phyloP scores from a whole-genome alignment of 1,284 basidiomycete species.

The Uromyces viciae-fabae region DNA sequence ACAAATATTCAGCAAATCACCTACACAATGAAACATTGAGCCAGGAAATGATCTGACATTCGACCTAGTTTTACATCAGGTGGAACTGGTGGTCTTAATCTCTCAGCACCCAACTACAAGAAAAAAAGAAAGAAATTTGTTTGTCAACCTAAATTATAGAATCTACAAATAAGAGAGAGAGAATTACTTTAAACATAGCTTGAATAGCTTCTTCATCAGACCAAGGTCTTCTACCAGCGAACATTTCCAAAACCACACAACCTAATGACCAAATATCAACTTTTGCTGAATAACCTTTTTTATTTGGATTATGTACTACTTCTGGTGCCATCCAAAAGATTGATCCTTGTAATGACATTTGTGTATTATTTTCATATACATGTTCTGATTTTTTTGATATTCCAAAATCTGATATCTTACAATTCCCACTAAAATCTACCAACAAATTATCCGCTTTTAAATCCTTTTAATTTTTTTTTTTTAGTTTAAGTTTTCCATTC shows the following conservation, averaged over 20 bases:
- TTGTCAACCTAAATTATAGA: conserved; percentile 52
- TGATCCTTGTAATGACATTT: conserved; percentile 80
- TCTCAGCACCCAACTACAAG: conserved; percentile 70
- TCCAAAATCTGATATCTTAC: conserved; percentile 98
- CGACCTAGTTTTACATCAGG: conserved; percentile 70
- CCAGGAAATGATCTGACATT: conserved; percentile 78
- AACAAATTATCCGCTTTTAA: conserved; percentile 98
- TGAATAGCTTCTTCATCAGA: conserved; percentile 79
- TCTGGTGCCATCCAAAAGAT: conserved; percentile 99
- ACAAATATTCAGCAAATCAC: conserved; percentile 51
- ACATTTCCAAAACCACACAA: conserved; percentile 97
- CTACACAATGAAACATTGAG: conserved; percentile 83
- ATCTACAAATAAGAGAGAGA: not conserved
- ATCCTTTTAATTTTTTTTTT: conserved; percentile 61
- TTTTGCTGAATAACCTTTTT: conserved; percentile 81
- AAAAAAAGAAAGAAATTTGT: not conserved
- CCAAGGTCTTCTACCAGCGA: conserved; percentile 92
- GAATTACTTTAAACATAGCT: conserved; percentile 80
- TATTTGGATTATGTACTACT: conserved; percentile 71
- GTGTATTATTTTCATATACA: conserved; percentile 74
- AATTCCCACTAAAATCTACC: conserved; percentile 83
- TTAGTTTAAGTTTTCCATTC: not conserved
- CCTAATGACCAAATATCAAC: conserved; percentile 98
- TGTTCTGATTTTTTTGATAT: conserved; percentile 80
- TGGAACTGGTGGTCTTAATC: conserved; percentile 82